These are phyloP conservation scores for Arabidopsis thaliana DNA, from an alignment of 345 rosid species.

Conservation along the genomic window DNA sequence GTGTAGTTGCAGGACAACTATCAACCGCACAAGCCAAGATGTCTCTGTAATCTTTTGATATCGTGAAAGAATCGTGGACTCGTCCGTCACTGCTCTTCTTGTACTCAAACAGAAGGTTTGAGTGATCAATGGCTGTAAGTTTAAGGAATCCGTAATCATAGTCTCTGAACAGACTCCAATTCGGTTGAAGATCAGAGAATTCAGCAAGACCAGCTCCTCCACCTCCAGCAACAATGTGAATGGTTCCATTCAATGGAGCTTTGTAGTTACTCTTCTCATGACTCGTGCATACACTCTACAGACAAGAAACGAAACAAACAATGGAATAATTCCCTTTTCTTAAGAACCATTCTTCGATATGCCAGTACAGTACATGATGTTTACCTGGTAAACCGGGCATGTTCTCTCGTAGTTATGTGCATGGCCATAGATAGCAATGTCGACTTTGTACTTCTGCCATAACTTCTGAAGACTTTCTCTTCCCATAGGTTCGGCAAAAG, in stretches of 20 bases:
- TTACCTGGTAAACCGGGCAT: conserved; percentile 77
- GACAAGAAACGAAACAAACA: conserved; percentile 15
- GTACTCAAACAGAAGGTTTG: conserved; percentile 65
- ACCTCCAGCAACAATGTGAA: conserved; percentile 78
- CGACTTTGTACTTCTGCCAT: conserved; percentile 84
- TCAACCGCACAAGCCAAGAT: conserved; percentile 60
- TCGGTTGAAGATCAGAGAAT: conserved; percentile 53
- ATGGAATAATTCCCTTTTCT: not conserved
- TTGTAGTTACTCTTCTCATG: conserved; percentile 56
- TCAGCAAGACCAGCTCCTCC: conserved; percentile 66
- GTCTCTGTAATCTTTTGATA: conserved; percentile 61
- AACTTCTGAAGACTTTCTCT: conserved; percentile 71
- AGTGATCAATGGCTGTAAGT: conserved; percentile 63
- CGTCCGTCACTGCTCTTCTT: conserved; percentile 75
- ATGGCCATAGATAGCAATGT: conserved; percentile 72
- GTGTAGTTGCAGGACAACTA: conserved; percentile 63
- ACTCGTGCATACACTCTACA: conserved; percentile 64
- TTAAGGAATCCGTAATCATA: conserved; percentile 58
- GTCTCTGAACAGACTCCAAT: conserved; percentile 65
- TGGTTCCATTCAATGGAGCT: conserved; percentile 64
- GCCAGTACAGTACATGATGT: not conserved
- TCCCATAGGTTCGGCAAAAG: conserved; percentile 75
- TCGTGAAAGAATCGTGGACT: conserved; percentile 65
- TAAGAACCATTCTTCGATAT: not conserved
- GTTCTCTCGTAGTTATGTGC: conserved; percentile 81